Conservation (phyloP, 2,329 filamentous ascomycete genomes). For the Penicillium sp. region DNA sequence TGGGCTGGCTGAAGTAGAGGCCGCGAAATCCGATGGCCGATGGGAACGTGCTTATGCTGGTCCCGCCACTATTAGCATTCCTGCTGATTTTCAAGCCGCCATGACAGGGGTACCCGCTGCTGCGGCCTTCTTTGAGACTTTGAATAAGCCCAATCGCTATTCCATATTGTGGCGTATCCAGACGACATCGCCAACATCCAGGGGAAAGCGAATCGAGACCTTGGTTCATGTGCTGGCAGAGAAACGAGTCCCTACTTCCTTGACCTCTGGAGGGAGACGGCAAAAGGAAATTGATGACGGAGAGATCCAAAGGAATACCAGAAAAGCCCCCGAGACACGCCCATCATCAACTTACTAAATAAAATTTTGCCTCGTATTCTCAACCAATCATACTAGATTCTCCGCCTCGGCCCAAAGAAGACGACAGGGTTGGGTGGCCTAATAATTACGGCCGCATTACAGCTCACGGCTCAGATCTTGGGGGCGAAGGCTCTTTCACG, state of each 20-base stretch:
- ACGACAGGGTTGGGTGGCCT: not conserved
- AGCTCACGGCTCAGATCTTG: not conserved
- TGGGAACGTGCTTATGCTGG: constrained; percentile 60
- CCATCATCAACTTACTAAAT: not conserved
- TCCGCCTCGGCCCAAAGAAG: not conserved
- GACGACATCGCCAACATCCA: constrained; percentile 36
- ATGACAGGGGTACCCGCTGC: constrained; percentile 40
- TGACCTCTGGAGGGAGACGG: not conserved
- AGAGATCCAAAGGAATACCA: not conserved
- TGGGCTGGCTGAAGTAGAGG: constrained; percentile 53
- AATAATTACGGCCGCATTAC: not conserved
- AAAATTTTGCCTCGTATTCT: not conserved
- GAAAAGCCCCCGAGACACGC: not conserved
- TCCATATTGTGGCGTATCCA: constrained; percentile 45
- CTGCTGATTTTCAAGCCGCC: constrained; percentile 51
- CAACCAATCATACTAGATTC: not conserved
- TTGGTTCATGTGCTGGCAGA: constrained; percentile 43
- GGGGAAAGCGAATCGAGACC: constrained; percentile 43
- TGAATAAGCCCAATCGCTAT: constrained; percentile 51
- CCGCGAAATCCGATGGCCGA: constrained; percentile 57
- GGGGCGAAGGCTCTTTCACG: not conserved
- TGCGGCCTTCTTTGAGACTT: constrained; percentile 20
- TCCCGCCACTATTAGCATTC: constrained; percentile 48
- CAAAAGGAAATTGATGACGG: not conserved
- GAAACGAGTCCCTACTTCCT: constrained; percentile 1